Base-by-base conservation (phyloP, 2,329 filamentous ascomycete genomes). In the Aspergillus transmontanensis region DNA sequence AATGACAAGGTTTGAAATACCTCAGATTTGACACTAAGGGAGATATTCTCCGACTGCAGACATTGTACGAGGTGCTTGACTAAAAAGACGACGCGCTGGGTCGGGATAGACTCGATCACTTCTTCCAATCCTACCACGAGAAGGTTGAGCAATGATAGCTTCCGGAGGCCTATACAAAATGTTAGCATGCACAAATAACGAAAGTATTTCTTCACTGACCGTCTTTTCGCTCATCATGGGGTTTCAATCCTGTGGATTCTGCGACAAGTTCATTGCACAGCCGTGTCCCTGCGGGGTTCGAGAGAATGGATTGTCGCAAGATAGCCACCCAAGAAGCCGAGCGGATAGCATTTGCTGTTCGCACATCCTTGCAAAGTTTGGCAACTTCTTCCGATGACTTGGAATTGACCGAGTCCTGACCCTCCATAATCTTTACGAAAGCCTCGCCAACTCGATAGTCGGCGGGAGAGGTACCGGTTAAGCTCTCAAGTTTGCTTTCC, bases 31-130 rank as follows among this genome's bases (percentile, higher is more conserved):
- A 79, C 58, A 10, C 68, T 71, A 14, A 72, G 61, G 34, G 67
- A 66, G 75, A 86, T 80, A 59, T 92, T 72, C 64, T 82, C 83
- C 70, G 88, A 82, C 16, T 89, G 85, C 0, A 94, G 80, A 87
- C 91, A 94, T 10, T 87, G 85, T 0, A 91, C 85, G 9, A 97
- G 84, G 66, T 94, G 89, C 72, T 91, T 92, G 48, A 94, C 87
- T 10, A 94, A 88, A 78, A 97, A 95, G 0, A 97, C 87, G 3
- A 95, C 78, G 28, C 93, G 86, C 71, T 94, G 87, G 59, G 77
- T 79, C 26, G 80, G 80, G 61, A 87, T 82, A 28, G 75, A 81
- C 7, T 81, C 75, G 5, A 81, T 74, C 23, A 85, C 79, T 9
- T 79, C 78, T 41, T 83, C 80, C 62, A 85, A 82, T 3, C 78